phyloP scores from a whole-genome alignment of 345 rosid genomes.

The Linum tenue region DNA sequence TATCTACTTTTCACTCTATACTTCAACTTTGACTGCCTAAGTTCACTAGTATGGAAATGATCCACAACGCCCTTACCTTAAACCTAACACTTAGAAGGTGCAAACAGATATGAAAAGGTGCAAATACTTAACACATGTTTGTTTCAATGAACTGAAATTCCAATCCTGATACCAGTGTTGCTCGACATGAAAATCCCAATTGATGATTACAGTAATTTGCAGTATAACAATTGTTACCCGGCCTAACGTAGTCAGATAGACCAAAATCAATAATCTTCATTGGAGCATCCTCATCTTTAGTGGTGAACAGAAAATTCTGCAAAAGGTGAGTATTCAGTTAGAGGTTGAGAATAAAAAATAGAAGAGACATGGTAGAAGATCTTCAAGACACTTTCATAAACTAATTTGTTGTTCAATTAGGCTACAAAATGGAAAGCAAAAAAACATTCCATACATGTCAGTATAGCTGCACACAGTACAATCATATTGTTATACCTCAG shows the following conservation, averaged over 20 bases:
- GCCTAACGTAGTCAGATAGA: conserved; percentile 91
- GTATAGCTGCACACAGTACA: not conserved
- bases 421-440: not conserved
- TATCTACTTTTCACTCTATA: too few relatives aligned
- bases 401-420: not conserved
- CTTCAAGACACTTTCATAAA: not conserved
- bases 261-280: conserved; percentile 96
- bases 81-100: not conserved
- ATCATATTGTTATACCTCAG: conserved; percentile 50
- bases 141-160: not conserved
- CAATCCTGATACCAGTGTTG: conserved; percentile 1
- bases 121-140: not conserved
- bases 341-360: not conserved
- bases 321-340: not conserved
- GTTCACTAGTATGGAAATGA: too few relatives aligned
- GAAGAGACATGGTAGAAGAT: not conserved
- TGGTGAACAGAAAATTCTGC: conserved; percentile 75
- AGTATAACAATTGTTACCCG: conserved; percentile 37
- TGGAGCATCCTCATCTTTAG: conserved; percentile 62
- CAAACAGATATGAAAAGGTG: not conserved
- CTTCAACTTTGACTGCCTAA: not conserved
- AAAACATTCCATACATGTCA: not conserved
- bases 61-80: not conserved
- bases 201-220: too few relatives aligned
- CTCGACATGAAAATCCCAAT: not conserved